These are phyloP conservation scores for Orbilia brochopaga DNA, from an alignment of 2,329 filamentous ascomycete species.

Conservation along the genomic window DNA sequence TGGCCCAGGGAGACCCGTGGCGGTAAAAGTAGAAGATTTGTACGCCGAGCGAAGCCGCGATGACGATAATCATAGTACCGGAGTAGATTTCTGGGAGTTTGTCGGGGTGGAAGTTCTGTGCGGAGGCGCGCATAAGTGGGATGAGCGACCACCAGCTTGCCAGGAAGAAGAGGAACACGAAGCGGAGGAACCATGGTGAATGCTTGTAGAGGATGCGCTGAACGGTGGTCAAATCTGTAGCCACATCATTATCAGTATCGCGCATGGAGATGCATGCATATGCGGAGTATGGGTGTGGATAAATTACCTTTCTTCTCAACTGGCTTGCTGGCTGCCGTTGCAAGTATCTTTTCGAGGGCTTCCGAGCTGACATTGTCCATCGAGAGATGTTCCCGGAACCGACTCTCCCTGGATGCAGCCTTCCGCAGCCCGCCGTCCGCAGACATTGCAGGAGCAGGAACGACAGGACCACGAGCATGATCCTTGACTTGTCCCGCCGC, in stretches of 20 bases:
- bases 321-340: no score
- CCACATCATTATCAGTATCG: not conserved
- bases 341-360: no score
- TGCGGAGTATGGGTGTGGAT: not conserved
- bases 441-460: no score
- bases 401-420: conserved; percentile 6
- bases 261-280: no score
- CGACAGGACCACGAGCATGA: no score
- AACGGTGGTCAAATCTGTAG: not conserved
- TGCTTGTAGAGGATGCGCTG: conserved; percentile 24
- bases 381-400: conserved; percentile 25
- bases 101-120: conserved; percentile 20
- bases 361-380: conserved; percentile 14
- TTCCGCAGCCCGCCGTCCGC: no score
- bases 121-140: conserved; percentile 27
- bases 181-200: conserved; percentile 32
- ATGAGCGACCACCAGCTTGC: conserved; percentile 43
- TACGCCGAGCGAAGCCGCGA: conserved; percentile 8
- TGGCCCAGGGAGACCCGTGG: conserved; percentile 24
- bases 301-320: no score
- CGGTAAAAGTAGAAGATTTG: conserved; percentile 12
- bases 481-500: no score
- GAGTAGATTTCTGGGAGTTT: conserved; percentile 37
- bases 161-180: conserved; percentile 24
- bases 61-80: conserved; percentile 18